Percentiles rank a stretch among this genome's conserved stretches.
These are phyloP conservation scores for Geotrichum restrictum DNA, from an alignment of 1,139 yeast species.

Conservation along the genomic window DNA sequence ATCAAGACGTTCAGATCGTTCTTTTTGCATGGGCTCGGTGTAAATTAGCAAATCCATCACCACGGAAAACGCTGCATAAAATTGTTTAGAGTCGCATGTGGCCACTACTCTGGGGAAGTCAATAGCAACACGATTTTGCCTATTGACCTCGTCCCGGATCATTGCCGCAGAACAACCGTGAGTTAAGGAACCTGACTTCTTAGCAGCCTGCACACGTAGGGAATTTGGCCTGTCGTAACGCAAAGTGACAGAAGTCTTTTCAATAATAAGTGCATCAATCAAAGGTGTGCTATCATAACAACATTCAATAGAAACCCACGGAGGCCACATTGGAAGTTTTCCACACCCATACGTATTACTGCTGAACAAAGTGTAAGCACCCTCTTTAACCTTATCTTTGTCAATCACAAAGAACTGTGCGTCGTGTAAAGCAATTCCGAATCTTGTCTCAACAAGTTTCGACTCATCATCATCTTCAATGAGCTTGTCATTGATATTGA, in stretches of 20 bases:
- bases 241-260: constrained; percentile 59
- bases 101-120: constrained; percentile 69
- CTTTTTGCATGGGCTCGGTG: constrained; percentile 58
- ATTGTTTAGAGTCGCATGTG: constrained; percentile 70
- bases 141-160: constrained; percentile 36
- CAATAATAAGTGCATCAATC: constrained; percentile 54
- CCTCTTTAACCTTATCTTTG: constrained; percentile 44
- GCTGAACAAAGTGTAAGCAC: constrained; percentile 44
- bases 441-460: constrained; percentile 62
- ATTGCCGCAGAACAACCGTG: constrained; percentile 22
- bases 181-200: constrained; percentile 18
- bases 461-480: constrained; percentile 50
- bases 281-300: constrained; percentile 65
- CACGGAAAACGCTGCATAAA: constrained; percentile 60
- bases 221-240: constrained; percentile 65
- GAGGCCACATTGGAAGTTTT: constrained; percentile 62
- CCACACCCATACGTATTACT: constrained; percentile 42
- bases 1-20: constrained; percentile 57
- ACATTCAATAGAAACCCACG: constrained; percentile 69
- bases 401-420: constrained; percentile 69
- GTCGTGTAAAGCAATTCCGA: constrained; percentile 63
- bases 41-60: constrained; percentile 63
- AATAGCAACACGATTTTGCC: constrained; percentile 47
- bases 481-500: constrained; percentile 52
- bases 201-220: constrained; percentile 43